Percentiles rank a stretch among this genome's conserved stretches.
Conservation (phyloP, 805 yeast genomes). For the Lachancea sp. region DNA sequence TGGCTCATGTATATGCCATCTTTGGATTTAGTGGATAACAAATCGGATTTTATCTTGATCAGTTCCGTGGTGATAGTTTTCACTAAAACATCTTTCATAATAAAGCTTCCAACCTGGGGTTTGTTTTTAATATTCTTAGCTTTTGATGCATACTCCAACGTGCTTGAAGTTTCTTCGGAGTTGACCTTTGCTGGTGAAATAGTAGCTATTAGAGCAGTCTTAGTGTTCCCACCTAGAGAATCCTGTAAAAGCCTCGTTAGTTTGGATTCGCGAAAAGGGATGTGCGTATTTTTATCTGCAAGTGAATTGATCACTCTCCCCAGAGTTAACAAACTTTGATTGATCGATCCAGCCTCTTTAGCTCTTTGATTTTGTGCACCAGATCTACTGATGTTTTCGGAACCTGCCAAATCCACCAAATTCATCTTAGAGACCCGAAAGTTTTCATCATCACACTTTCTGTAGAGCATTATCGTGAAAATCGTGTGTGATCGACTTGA, state of each 20-base stretch:
- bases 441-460: constrained; percentile 42
- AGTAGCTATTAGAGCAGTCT: constrained; percentile 82
- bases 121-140: constrained; percentile 75
- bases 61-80: constrained; percentile 44
- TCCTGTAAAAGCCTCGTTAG: constrained; percentile 70
- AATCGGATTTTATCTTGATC: constrained; percentile 48
- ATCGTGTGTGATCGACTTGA: constrained; percentile 76
- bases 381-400: constrained; percentile 80
- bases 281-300: constrained; percentile 58
- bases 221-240: constrained; percentile 81
- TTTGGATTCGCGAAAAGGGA: constrained; percentile 83
- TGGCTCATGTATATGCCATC: constrained; percentile 64
- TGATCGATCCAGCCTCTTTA: constrained; percentile 88
- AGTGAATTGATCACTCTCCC: constrained; percentile 82
- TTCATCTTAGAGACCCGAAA: constrained; percentile 66
- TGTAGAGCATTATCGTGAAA: constrained; percentile 56
- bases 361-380: constrained; percentile 86
- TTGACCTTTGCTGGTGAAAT: constrained; percentile 75
- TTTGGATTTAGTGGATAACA: constrained; percentile 53
- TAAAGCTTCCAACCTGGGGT: constrained; percentile 57
- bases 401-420: constrained; percentile 90
- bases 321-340: constrained; percentile 77
- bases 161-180: constrained; percentile 76
- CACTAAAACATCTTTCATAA: constrained; percentile 46
- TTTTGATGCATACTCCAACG: constrained; percentile 80